Conservation (phyloP, 176 grass and related monocot species). For the Phoenix roebelenii region DNA sequence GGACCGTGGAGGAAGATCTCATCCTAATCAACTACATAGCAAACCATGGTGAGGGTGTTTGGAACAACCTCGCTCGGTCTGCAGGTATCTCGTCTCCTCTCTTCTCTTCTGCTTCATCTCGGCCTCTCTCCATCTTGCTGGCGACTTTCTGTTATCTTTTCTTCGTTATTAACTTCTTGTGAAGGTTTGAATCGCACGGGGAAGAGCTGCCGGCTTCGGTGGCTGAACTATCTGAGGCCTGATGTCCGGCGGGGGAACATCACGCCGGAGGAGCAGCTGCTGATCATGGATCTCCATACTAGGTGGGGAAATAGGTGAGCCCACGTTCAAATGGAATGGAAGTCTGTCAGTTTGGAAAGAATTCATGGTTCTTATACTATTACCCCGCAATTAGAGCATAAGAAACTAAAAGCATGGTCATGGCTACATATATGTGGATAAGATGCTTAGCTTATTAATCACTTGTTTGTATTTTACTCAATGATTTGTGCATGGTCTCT, state of each 20-base stretch:
- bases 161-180: background rate
- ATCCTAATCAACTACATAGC: conserved; percentile 20
- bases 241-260: conserved; percentile 25
- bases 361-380: too few relatives aligned
- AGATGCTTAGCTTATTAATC: background rate
- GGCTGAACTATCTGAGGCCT: conserved; percentile 27
- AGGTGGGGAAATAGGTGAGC: conserved; percentile 29
- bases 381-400: too few relatives aligned
- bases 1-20: conserved; percentile 23
- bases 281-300: conserved; percentile 27
- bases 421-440: conserved; percentile 7
- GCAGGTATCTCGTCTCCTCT: background rate
- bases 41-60: conserved; percentile 18
- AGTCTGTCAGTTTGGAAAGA: too few relatives aligned
- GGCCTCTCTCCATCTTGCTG: too few relatives aligned
- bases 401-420: too few relatives aligned
- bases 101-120: too few relatives aligned
- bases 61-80: conserved; percentile 19
- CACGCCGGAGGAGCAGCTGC: conserved; percentile 21
- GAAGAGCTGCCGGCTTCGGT: conserved; percentile 28
- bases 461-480: background rate
- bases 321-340: background rate
- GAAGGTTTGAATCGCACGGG: conserved; percentile 23
- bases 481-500: too few relatives aligned
- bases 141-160: too few relatives aligned